Base-by-base conservation (phyloP, 805 yeast genomes). In the Millerozyma miso region DNA sequence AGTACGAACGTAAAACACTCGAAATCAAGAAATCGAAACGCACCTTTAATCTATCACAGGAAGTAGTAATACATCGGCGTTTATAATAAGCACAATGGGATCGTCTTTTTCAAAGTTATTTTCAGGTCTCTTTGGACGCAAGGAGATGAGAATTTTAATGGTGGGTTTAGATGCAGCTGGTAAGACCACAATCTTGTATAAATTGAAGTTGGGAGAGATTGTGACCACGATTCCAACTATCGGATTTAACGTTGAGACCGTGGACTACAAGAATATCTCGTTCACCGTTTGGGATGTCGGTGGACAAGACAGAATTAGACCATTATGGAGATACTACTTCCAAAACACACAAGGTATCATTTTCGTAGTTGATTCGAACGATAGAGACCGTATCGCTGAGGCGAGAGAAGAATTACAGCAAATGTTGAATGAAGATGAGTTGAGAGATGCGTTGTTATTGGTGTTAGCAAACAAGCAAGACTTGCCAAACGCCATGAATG, bases 261-360 rank as follows among this genome's bases (percentile, higher is more conserved):
- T 67, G 37, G 71, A 67, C 47, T 65, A 67, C 59, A 67, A 66
- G 58, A 67, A 67, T 60, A 65, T 67, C 50, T 61, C 70, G 31
- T 67, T 67, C 54, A 65, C 72, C 37, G 72, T 67, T 38, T 67
- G 72, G 72, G 72, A 67, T 53, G 71, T 65, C 43, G 72, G 72
- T 60, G 72, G 72, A 58, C 72, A 67, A 50, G 70, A 66, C 53
- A 67, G 65, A 55, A 67, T 67, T 51, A 55, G 72, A 52, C 72
- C 72, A 37, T 63, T 67, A 56, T 67, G 72, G 72, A 62, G 72
- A 58, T 65, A 67, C 59, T 67, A 67, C 61, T 67, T 58, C 62
- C 72, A 65, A 51, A 66, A 66, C 59, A 64, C 73, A 40, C 71
- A 67, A 47, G 73, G 71, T 47, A 64, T 67, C 45, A 67, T 67